Evolutionary conservation across 805 yeast species (phyloP).

Genomic region (fission yeast (Schizosaccharomyces pombe)): DNA sequence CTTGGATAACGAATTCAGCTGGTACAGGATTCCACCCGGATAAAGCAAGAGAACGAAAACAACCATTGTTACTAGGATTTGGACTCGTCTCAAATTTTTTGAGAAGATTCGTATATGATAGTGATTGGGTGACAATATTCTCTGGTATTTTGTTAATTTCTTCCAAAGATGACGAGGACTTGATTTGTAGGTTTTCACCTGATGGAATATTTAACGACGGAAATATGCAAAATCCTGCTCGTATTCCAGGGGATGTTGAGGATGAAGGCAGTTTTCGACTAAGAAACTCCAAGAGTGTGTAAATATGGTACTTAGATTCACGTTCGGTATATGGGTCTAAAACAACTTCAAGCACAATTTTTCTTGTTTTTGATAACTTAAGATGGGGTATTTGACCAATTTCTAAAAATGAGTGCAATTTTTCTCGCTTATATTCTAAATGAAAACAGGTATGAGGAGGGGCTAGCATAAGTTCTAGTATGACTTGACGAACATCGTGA

Average conservation of each 20-base stretch:
- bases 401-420: slow-evolving; percentile 17
- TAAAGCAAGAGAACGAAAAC: slow-evolving; percentile 33
- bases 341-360: slow-evolving; percentile 23
- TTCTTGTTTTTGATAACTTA: slow-evolving; percentile 11
- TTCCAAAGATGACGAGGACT: too few species aligned
- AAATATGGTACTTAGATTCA: slow-evolving; percentile 37
- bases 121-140: too few species aligned
- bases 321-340: slow-evolving; percentile 38
- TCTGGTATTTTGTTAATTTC: too few species aligned
- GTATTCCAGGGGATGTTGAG: not conserved
- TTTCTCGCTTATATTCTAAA: slow-evolving; percentile 19
- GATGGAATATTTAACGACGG: slow-evolving; percentile 3
- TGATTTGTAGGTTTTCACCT: too few species aligned
- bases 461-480: slow-evolving; percentile 33
- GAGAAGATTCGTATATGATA: not conserved
- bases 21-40: slow-evolving; percentile 82
- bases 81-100: too few species aligned
- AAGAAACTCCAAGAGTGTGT: slow-evolving; percentile 31
- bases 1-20: slow-evolving; percentile 32
- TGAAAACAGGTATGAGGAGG: slow-evolving; percentile 39
- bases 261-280: not conserved
- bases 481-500: slow-evolving; percentile 32
- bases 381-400: slow-evolving; percentile 15
- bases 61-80: too few species aligned
- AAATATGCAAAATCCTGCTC: slow-evolving; percentile 9